phyloP scores from a whole-genome alignment of 306 rosid species.

The Erythrophleum fordii region DNA sequence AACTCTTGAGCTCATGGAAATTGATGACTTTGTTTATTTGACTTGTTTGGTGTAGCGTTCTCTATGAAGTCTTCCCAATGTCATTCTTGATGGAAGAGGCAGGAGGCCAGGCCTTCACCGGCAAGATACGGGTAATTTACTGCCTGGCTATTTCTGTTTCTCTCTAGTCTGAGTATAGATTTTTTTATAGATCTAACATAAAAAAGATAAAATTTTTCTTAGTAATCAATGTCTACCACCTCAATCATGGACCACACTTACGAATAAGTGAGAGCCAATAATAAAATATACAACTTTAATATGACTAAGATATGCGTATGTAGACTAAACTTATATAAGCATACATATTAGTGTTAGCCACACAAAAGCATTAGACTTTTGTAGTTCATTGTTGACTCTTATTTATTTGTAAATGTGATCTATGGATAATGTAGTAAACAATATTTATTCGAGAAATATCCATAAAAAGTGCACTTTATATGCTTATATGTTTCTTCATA shows the following conservation, averaged over 20 bases:
- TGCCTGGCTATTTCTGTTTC: too few species aligned
- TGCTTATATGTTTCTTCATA: background rate
- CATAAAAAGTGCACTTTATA: too few species aligned
- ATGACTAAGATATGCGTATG: background rate
- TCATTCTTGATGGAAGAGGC: conserved; percentile 97
- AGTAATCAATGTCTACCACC: background rate
- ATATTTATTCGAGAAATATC: too few species aligned
- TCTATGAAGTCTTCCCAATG: conserved; percentile 98
- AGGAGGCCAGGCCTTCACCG: conserved; percentile 93
- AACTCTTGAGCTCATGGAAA: background rate
- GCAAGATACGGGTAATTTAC: conserved; percentile 75
- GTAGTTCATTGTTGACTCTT: background rate
- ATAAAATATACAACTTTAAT: background rate
- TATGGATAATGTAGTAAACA: background rate
- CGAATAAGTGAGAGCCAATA: background rate
- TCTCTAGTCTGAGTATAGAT: background rate
- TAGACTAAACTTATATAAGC: background rate
- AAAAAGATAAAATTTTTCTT: background rate
- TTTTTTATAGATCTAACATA: background rate
- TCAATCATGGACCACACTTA: background rate
- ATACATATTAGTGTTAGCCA: background rate
- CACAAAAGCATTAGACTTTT: background rate
- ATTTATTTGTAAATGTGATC: background rate
- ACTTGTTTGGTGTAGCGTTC: conserved; percentile 54
- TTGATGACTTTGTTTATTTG: conserved; percentile 14